Conservation (phyloP, 2,329 filamentous ascomycete species). For the Colletotrichum lentis region DNA sequence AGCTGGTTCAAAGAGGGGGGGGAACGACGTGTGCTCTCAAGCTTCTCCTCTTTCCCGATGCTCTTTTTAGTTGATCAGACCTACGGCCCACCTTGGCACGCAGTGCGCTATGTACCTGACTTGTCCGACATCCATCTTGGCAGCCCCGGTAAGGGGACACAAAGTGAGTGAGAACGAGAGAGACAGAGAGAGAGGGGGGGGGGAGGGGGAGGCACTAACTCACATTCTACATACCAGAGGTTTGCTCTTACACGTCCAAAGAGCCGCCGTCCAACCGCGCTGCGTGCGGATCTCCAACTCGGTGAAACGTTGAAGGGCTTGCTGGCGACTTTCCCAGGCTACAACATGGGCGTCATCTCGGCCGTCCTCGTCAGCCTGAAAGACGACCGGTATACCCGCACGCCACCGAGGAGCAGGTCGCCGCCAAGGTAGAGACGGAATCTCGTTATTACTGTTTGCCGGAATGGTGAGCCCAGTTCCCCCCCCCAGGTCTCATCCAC, state of each 20-base stretch:
- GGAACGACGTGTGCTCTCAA: neutral
- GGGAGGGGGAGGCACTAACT: conserved; percentile 11
- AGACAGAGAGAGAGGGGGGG: too few species aligned
- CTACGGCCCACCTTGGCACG: neutral
- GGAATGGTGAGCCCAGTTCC: conserved; percentile 48
- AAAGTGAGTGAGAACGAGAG: too few species aligned
- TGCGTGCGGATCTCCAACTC: too few species aligned
- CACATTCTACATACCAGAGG: conserved; percentile 16
- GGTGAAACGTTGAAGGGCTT: too few species aligned
- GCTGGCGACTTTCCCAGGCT: conserved; percentile 45
- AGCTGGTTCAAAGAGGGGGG: neutral
- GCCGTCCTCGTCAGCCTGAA: conserved; percentile 55
- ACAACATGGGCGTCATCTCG: conserved; percentile 60
- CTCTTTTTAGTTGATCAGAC: neutral
- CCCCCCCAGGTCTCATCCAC: too few species aligned
- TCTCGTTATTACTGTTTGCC: conserved; percentile 53
- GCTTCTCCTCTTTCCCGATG: neutral
- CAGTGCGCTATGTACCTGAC: too few species aligned
- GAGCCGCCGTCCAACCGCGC: too few species aligned
- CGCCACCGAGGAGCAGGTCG: conserved; percentile 53
- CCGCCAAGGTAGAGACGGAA: conserved; percentile 56
- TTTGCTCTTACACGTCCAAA: conserved; percentile 10
- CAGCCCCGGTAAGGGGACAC: neutral
- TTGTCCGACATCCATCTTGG: neutral
- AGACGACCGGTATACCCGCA: conserved; percentile 52